Conservation (phyloP, 192 early-diverging fungal genomes). For the Globomyces pollinis-pini region DNA sequence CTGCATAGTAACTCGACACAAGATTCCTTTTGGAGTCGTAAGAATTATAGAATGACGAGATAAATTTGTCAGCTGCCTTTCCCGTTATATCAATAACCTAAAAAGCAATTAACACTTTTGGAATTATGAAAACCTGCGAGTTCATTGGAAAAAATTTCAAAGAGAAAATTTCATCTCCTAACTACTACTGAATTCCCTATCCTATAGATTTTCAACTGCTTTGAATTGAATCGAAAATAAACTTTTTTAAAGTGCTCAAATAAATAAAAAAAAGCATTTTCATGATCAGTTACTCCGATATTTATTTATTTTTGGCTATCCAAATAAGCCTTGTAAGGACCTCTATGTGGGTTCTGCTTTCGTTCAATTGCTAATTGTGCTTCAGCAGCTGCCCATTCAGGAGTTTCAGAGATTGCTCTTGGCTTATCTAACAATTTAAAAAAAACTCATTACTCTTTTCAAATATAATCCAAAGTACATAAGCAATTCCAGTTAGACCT, state of each 20-base stretch:
- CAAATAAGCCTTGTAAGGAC: conserved; percentile 27
- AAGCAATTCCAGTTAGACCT: conserved; percentile 54
- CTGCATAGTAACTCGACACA: background rate
- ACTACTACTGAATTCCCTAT: no score
- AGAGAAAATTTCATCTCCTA: no score
- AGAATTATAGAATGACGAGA: background rate
- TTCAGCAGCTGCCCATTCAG: conserved; percentile 41
- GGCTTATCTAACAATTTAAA: background rate
- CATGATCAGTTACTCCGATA: background rate
- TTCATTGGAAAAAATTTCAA: no score
- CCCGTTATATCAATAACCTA: conserved; percentile 1
- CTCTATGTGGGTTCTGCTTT: conserved; percentile 43
- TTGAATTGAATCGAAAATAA: background rate
- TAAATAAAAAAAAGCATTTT: background rate
- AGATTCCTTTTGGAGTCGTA: background rate
- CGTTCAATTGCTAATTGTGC: conserved; percentile 27
- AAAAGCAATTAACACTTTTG: background rate
- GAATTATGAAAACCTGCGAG: no score
- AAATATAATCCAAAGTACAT: conserved; percentile 37
- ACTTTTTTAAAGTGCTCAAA: background rate
- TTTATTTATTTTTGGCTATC: conserved; percentile 20
- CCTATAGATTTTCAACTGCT: no score
- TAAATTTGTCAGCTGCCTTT: conserved; percentile 7
- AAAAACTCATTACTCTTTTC: background rate
- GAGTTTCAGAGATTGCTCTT: conserved; percentile 22